These are phyloP conservation scores for Heterobasidion occidentale DNA, from an alignment of 1,284 basidiomycete genomes.

Conservation along the genomic window DNA sequence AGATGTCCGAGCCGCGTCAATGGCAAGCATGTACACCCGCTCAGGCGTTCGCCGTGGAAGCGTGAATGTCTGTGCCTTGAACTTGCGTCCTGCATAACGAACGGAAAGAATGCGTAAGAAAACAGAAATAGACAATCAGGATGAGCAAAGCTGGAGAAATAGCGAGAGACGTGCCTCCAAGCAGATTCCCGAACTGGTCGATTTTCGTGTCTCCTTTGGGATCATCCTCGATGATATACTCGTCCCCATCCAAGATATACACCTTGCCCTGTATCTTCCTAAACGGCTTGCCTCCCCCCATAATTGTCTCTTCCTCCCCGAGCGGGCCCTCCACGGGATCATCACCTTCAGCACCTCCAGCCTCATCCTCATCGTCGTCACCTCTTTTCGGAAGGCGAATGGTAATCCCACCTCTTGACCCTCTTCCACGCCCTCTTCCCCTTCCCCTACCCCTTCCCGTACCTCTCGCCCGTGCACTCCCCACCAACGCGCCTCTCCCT, in stretches of 20 bases:
- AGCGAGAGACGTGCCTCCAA: conserved; percentile 51
- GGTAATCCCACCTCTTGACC: conserved; percentile 22
- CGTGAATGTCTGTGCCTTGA: conserved; percentile 84
- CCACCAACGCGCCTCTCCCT: conserved; percentile 15
- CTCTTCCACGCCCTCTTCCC: conserved; percentile 32
- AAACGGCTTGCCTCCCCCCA: conserved; percentile 60
- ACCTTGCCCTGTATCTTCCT: conserved; percentile 68
- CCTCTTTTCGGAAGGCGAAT: conserved; percentile 26
- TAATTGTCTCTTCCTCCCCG: conserved; percentile 13
- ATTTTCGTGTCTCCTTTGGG: conserved; percentile 89
- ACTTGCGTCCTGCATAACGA: conserved; percentile 58
- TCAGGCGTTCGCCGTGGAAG: conserved; percentile 79
- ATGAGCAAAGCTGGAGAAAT: too few species aligned
- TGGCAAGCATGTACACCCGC: conserved; percentile 89
- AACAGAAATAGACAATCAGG: conserved; percentile 18
- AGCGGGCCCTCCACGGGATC: conserved; percentile 14
- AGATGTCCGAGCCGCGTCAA: conserved; percentile 92
- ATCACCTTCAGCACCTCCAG: conserved; percentile 20
- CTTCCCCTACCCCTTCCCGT: conserved; percentile 36
- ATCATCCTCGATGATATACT: conserved; percentile 80
- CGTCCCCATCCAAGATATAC: conserved; percentile 81
- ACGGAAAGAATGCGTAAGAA: conserved; percentile 3
- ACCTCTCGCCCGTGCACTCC: conserved; percentile 14
- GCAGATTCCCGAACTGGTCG: conserved; percentile 75
- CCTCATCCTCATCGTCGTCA: conserved; percentile 39